phyloP scores from a whole-genome alignment of 2,329 filamentous ascomycete genomes.

The Colletotrichum australisinense region DNA sequence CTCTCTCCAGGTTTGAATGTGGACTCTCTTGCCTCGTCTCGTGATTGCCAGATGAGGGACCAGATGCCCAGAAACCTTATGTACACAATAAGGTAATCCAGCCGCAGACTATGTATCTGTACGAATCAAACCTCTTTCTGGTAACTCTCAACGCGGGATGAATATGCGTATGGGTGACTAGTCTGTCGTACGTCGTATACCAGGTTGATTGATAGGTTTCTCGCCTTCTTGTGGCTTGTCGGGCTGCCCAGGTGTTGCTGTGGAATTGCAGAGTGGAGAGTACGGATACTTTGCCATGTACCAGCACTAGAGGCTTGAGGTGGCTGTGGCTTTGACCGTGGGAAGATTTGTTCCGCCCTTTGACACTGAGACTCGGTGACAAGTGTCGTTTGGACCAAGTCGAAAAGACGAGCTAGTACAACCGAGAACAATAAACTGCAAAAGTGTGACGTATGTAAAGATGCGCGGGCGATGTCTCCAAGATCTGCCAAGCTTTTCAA shows the following conservation, averaged over 20 bases:
- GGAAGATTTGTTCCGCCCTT: conserved; percentile 14
- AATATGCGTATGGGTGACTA: neutral
- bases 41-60: neutral
- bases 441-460: conserved; percentile 5
- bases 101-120: neutral
- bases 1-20: neutral
- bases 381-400: neutral
- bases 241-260: neutral
- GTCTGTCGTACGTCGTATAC: no score
- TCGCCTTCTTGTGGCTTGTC: conserved; percentile 1
- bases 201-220: neutral
- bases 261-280: neutral
- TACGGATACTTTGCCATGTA: neutral
- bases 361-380: conserved; percentile 4
- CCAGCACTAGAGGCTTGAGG: neutral
- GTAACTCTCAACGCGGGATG: neutral
- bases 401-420: conserved; percentile 1
- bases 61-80: conserved; percentile 15
- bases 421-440: conserved; percentile 11
- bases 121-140: neutral
- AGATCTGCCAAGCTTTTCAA: conserved; percentile 30
- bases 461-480: conserved; percentile 18
- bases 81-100: neutral
- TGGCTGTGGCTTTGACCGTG: conserved; percentile 15
- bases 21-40: neutral